Conservation (phyloP, 176 grass and related monocot species). For the sorghum (Sorghum bicolor) region DNA sequence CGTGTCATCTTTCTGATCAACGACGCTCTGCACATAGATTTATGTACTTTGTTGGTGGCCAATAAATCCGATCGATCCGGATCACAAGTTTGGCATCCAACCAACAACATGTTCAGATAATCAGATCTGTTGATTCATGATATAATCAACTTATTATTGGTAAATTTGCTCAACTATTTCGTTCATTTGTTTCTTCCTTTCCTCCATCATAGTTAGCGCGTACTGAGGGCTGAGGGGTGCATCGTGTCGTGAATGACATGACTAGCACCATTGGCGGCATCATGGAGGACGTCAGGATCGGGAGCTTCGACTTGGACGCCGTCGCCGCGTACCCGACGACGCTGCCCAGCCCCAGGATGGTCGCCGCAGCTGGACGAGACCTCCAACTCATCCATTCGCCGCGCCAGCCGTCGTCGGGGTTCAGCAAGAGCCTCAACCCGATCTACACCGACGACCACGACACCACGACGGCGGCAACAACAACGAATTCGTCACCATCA, state of each 20-base stretch:
- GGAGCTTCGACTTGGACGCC: constrained; percentile 19
- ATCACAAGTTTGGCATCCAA: too few species aligned
- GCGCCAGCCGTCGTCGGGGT: constrained; percentile 25
- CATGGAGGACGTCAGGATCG: constrained; percentile 31
- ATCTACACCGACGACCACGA: constrained; percentile 7
- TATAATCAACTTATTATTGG: neutral
- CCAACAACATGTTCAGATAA: too few species aligned
- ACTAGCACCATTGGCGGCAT: neutral
- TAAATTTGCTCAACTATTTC: neutral
- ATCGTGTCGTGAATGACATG: neutral
- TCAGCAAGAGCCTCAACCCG: constrained; percentile 47
- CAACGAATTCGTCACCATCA: neutral
- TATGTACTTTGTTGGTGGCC: neutral
- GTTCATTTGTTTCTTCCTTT: neutral
- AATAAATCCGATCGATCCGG: too few species aligned
- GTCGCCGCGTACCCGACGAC: constrained; percentile 39
- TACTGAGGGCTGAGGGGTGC: too few species aligned
- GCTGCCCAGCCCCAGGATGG: constrained; percentile 42
- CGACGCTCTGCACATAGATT: too few species aligned
- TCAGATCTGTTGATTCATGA: neutral
- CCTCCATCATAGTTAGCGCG: neutral
- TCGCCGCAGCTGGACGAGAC: neutral
- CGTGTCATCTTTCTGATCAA: too few species aligned
- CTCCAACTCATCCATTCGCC: neutral
- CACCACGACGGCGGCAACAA: neutral